Evolutionary conservation across 116 monocot genomes (phyloP), one percentile per base, ranked within the genome.

Genomic region (Posidonia oceanica): DNA sequence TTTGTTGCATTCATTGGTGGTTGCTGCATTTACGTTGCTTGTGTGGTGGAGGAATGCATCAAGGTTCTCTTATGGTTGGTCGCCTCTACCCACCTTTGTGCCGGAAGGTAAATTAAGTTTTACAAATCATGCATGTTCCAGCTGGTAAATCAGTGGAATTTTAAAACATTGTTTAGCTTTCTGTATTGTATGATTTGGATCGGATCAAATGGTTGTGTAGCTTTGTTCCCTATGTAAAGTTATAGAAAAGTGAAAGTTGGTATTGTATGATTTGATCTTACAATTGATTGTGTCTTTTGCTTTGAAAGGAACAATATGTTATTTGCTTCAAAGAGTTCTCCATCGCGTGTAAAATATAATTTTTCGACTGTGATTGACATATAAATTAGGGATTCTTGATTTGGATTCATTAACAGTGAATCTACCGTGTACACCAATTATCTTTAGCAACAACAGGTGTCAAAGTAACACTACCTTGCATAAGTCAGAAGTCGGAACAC

Each of bases 21-120:
- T 16, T 54, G 64, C 56, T 54, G 74, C 55, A 21, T 54, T 64
- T n/a, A 74, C 56, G 37, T n/a, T 74, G 38, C 36, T 74, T 23
- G 1, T 52, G 8, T 39, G 53, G 42, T 74, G 74, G 74, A 74
- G 39, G 41, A 74, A 40, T 39, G 51, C 63, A 40, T 36, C 72
- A 17, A 54, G 51, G 20, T 13, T 14, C 52, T 72, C 72, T 20
- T 21, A 29, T 10, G 66, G 74, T 14, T 74, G 74, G 74, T 65
- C 66, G 21, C 39, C 40, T 18, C 54, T 74, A 7, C 74, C 74
- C 4, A 57, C 63, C 10, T 63, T 38, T 65, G 40, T 13, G 16
- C 39, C 39, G 4, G 74, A 74, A 0, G 38, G 53, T 39, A 65
- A 21, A 20, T 4, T 20, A 2, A 41, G 39, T 4, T 41, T 64